Evolutionary conservation across 2,329 filamentous ascomycete genomes (phyloP), one percentile per base, ranked within the genome.

Genomic region (Hypoxylon sp.): DNA sequence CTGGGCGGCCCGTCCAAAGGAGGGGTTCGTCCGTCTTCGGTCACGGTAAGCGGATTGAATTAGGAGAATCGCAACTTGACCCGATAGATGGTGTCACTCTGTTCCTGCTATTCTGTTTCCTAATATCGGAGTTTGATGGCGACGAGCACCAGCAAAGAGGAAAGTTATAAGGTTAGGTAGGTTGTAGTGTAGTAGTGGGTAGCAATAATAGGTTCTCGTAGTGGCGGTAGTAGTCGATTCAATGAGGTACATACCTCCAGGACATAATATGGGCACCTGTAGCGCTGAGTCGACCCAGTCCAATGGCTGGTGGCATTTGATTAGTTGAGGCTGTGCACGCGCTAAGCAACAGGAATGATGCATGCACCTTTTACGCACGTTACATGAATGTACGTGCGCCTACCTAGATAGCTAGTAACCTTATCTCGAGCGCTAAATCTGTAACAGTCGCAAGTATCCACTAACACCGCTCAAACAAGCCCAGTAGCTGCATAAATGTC

Each of bases 1-100:
- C 63, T 69, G 49, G 64, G 64, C 69, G 69, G 54, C 64, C 69
- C 66, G 64, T 71, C 66, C 60, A 65, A 69, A 71, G 63, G 66
- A 69, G 69, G 69, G 69, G 66, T 67, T 67, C 64, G 69, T 57
- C 66, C 58, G 63, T 63, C 31, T 48, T 51, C 49, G 67, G 61
- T 53, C 27, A 57, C 50, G 49, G 61, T 57, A 27, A 30, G 51
- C 20, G 42, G 33, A 30, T 53, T 56, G 13, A 57, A 50, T 57
- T 61, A 14, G 42, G 50, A 46, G 25, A 42, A 25, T 37, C 22
- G 48, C 37, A 44, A 49, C 31, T 57, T 53, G 46, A 62, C 54
- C 35, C 22, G 27, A 65, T 50, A 46, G 30, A 37, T 51, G n/a
- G 37, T 51, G 17, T 61, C 49, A 58, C 4, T 37, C 37, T n/a